Conservation (phyloP, 192 early-diverging fungal genomes). For the Coemansia sp. region DNA sequence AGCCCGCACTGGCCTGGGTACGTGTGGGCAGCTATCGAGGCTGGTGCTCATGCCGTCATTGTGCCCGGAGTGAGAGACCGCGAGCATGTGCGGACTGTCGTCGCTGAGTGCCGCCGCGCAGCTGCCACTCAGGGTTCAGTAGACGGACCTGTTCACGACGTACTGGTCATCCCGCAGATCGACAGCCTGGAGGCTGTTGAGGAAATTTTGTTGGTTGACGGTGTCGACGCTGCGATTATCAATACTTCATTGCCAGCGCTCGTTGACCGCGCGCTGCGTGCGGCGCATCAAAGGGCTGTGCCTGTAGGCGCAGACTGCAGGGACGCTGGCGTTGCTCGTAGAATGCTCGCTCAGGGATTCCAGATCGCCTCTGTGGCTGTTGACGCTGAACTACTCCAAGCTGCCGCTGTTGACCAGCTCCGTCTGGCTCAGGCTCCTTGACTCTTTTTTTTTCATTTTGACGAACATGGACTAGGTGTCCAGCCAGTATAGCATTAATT, state of each 20-base stretch:
- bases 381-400: constrained; percentile 29
- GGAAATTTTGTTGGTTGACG: constrained; percentile 42
- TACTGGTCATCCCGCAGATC: constrained; percentile 48
- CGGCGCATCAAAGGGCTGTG: constrained; percentile 2
- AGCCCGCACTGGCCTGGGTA: constrained; percentile 29
- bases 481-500: background rate
- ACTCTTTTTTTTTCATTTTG: background rate
- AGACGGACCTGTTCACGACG: background rate
- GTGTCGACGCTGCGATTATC: constrained; percentile 50
- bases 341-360: constrained; percentile 29
- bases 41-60: constrained; percentile 49
- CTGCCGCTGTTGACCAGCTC: constrained; percentile 43
- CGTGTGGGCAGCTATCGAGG: constrained; percentile 43
- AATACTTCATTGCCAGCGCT: background rate
- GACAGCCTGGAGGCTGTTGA: constrained; percentile 36
- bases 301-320: constrained; percentile 40
- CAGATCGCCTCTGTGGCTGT: constrained; percentile 41
- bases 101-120: constrained; percentile 3
- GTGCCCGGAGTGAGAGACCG: constrained; percentile 30
- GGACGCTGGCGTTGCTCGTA: constrained; percentile 21
- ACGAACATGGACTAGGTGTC: background rate
- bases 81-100: constrained; percentile 26
- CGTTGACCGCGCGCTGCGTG: background rate
- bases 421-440: constrained; percentile 24
- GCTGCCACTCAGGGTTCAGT: background rate